Conservation (phyloP, 306 rosid genomes). For the Quercus engelmannii region DNA sequence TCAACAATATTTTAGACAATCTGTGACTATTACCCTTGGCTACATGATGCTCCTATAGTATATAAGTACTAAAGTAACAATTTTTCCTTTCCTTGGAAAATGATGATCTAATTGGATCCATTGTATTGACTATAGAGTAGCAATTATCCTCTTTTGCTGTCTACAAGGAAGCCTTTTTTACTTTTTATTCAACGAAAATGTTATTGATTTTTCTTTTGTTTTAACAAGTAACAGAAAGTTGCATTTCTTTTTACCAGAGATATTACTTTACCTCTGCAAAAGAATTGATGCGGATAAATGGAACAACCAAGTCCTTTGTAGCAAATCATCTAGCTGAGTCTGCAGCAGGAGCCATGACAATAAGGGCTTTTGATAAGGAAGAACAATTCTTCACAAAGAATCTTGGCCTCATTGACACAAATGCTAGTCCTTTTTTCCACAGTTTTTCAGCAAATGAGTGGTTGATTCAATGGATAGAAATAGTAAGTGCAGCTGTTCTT, state of each 20-base stretch:
- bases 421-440: conserved; percentile 64
- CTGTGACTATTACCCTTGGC: neutral
- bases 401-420: conserved; percentile 54
- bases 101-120: too few species aligned
- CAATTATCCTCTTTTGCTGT: neutral
- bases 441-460: conserved; percentile 63
- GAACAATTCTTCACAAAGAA: conserved; percentile 52
- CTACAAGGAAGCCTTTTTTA: too few species aligned
- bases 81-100: too few species aligned
- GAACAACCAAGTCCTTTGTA: conserved; percentile 62
- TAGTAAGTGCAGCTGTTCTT: conserved; percentile 48
- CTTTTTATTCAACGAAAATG: neutral
- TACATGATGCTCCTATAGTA: neutral
- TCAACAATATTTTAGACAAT: neutral
- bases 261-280: conserved; percentile 61
- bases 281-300: conserved; percentile 66
- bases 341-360: conserved; percentile 66
- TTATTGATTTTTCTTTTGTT: neutral
- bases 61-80: too few species aligned
- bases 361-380: conserved; percentile 66
- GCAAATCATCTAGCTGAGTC: conserved; percentile 70
- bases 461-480: conserved; percentile 63
- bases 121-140: conserved; percentile 27
- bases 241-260: conserved; percentile 29
- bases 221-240: neutral